These are phyloP conservation scores for Rhynchosporium secalis DNA, from an alignment of 2,329 filamentous ascomycete genomes.

Conservation along the genomic window DNA sequence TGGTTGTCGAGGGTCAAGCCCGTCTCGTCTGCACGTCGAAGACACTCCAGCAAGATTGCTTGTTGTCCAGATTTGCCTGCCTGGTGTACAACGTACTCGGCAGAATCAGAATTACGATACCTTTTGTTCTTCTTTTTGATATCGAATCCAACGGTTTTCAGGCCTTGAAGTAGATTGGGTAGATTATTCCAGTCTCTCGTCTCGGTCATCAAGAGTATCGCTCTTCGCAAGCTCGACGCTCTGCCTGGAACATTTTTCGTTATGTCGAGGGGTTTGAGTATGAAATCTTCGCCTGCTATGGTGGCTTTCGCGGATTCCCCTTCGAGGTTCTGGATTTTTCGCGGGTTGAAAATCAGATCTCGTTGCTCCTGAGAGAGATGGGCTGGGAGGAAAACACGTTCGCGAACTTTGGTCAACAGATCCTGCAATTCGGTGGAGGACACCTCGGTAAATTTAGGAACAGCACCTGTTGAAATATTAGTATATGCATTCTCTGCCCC, in stretches of 20 bases:
- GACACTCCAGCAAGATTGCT: slow-evolving; percentile 38
- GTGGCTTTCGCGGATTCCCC: slow-evolving; percentile 58
- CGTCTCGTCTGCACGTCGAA: slow-evolving; percentile 34
- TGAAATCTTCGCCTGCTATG: slow-evolving; percentile 52
- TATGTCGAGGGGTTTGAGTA: slow-evolving; percentile 34
- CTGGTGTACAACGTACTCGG: slow-evolving; percentile 24
- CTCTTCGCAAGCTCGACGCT: slow-evolving; percentile 19
- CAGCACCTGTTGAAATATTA: slow-evolving; percentile 25
- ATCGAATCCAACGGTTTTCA: slow-evolving; percentile 23
- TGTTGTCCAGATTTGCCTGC: slow-evolving; percentile 26
- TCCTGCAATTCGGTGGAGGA: slow-evolving; percentile 55
- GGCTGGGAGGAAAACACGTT: slow-evolving; percentile 61
- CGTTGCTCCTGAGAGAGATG: slow-evolving; percentile 56
- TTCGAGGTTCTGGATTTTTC: slow-evolving; percentile 50
- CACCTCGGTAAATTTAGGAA: slow-evolving; percentile 48
- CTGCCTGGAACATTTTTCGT: slow-evolving; percentile 29
- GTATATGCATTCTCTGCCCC: not conserved
- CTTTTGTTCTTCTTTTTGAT: too few relatives aligned
- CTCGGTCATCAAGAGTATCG: slow-evolving; percentile 37
- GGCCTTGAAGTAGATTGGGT: slow-evolving; percentile 37
- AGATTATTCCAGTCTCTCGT: slow-evolving; percentile 40
- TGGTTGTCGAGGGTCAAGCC: slow-evolving; percentile 32
- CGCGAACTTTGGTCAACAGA: slow-evolving; percentile 54
- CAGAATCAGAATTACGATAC: not conserved
- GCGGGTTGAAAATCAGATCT: slow-evolving; percentile 51